Conservation (phyloP, 305 asterid species). For the Galium porrigens region DNA sequence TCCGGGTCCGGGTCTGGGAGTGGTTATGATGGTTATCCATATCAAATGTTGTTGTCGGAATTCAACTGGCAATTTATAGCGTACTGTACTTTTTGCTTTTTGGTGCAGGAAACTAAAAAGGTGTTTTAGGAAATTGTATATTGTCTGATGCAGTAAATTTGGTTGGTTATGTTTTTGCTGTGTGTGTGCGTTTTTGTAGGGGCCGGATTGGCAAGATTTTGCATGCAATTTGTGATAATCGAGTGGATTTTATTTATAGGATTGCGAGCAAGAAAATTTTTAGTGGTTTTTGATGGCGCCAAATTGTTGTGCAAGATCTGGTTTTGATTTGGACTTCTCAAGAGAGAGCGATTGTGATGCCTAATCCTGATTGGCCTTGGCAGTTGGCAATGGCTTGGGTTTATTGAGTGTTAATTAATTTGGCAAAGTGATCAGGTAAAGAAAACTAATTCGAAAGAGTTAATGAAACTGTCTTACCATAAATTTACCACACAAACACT, state of each 20-base stretch:
- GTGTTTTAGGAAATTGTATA: not conserved
- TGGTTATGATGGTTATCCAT: constrained; percentile 8
- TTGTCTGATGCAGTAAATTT: not conserved
- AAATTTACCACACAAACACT: no score
- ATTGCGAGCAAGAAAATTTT: not conserved
- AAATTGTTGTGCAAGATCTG: not conserved
- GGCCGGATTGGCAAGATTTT: not conserved
- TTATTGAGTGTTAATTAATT: no score
- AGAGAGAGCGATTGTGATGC: no score
- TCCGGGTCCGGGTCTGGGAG: not conserved
- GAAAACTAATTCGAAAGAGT: no score
- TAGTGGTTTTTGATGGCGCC: not conserved
- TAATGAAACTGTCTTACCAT: no score
- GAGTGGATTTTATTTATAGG: constrained; percentile 1
- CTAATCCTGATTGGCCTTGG: not conserved
- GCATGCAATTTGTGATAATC: constrained; percentile 5
- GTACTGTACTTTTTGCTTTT: not conserved
- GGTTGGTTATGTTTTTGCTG: not conserved
- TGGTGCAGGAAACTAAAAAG: not conserved
- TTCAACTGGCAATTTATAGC: not conserved
- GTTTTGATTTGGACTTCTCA: constrained; percentile 4
- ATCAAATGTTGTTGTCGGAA: not conserved
- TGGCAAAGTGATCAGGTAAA: no score
- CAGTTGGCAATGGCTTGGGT: not conserved
- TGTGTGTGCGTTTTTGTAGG: not conserved